A percentile compares a stretch with the other conserved stretches of the same genome.
Evolutionary conservation across 768 basidiomycete species (phyloP).

Genomic region (Naganishia friedmannii): DNA sequence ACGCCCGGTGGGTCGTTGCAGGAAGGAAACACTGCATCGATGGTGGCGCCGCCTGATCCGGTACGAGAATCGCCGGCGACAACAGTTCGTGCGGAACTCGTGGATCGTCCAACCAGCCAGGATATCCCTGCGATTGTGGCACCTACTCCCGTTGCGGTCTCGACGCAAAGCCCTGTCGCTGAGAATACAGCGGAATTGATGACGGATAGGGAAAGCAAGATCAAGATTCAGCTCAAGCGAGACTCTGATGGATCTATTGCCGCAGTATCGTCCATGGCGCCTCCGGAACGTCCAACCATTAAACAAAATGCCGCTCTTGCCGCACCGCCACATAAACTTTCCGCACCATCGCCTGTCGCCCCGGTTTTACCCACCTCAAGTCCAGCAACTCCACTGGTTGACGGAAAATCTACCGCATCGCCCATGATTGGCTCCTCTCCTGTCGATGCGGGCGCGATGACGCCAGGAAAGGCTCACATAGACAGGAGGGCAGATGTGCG

Average conservation of each 20-base stretch:
- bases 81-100: neutral
- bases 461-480: slow-evolving; percentile 5
- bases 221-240: slow-evolving; percentile 21
- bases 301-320: neutral
- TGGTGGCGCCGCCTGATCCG: neutral
- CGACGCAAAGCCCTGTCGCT: neutral
- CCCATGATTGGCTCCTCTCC: slow-evolving; percentile 11
- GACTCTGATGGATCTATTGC: neutral
- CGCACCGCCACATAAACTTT: neutral
- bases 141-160: too few relatives aligned
- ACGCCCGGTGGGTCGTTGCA: neutral
- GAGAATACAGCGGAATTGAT: slow-evolving; percentile 1
- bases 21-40: too few relatives aligned
- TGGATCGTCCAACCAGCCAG: neutral
- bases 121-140: neutral
- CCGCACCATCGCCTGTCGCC: slow-evolving; percentile 1
- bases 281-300: neutral
- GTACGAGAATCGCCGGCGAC: neutral
- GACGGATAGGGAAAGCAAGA: slow-evolving; percentile 8
- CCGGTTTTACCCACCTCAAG: neutral
- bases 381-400: slow-evolving; percentile 7
- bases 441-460: neutral
- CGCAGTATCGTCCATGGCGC: neutral
- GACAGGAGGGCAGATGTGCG: neutral
- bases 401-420: slow-evolving; percentile 2